phyloP scores from a whole-genome alignment of 257 asterid species.

The Plectranthus barbatus region DNA sequence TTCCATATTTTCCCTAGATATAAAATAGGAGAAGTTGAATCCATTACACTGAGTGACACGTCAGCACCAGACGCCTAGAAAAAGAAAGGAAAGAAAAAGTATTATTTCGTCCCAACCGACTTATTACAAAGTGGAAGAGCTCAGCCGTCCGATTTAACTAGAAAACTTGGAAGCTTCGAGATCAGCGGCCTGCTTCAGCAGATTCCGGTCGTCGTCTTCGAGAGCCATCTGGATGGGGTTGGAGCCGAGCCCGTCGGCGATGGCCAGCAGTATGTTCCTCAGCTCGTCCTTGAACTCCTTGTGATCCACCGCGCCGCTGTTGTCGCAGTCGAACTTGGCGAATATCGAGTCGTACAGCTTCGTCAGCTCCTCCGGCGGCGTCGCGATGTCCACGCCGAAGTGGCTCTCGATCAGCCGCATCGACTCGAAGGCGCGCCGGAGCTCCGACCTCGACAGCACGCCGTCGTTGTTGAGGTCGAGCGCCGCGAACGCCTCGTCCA shows the following conservation, averaged over 20 bases:
- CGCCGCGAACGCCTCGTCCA: conserved; percentile 45
- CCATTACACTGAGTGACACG: not conserved
- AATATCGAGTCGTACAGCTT: conserved; percentile 77
- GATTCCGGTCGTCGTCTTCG: conserved; percentile 53
- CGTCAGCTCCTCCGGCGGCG: conserved; percentile 71
- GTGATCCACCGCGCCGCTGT: conserved; percentile 51
- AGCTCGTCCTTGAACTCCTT: conserved; percentile 59
- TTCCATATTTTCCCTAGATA: too few relatives aligned
- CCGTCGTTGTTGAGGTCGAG: conserved; percentile 81
- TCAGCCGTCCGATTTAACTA: not conserved
- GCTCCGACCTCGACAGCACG: conserved; percentile 74
- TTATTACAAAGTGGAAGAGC: not conserved
- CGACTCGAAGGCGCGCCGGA: conserved; percentile 73
- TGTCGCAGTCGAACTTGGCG: conserved; percentile 50
- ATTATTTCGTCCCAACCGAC: not conserved
- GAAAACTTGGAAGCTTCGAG: conserved; percentile 58
- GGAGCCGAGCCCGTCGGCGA: conserved; percentile 82
- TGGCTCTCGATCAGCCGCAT: conserved; percentile 63
- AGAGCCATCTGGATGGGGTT: conserved; percentile 87
- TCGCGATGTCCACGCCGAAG: conserved; percentile 64
- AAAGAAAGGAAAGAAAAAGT: not conserved
- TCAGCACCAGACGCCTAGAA: not conserved
- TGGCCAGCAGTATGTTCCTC: conserved; percentile 67
- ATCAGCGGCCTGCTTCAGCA: conserved; percentile 82
- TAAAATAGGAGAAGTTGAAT: not conserved